A percentile compares a stretch with the other conserved stretches of the same genome.
Conservation (phyloP, 371 early-diverging fungal genomes). For the Zychaea mexicana region DNA sequence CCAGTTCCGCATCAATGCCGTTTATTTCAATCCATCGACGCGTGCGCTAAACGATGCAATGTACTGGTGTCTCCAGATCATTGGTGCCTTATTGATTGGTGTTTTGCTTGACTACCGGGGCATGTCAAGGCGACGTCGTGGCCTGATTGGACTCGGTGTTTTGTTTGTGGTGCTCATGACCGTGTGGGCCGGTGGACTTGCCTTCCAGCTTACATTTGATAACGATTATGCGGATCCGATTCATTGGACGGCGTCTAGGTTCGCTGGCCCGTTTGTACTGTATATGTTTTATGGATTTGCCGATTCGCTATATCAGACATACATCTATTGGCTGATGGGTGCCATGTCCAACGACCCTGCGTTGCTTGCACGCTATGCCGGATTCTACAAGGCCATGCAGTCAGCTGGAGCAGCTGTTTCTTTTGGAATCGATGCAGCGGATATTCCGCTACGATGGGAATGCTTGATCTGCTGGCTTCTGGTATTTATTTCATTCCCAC, state of each 20-base stretch:
- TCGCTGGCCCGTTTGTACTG: slow-evolving; percentile 62
- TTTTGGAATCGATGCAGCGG: slow-evolving; percentile 41
- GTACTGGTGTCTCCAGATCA: slow-evolving; percentile 75
- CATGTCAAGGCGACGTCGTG: slow-evolving; percentile 55
- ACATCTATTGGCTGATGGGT: slow-evolving; percentile 81
- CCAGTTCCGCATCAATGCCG: slow-evolving; percentile 51
- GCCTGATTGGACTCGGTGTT: slow-evolving; percentile 47
- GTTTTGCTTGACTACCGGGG: slow-evolving; percentile 53
- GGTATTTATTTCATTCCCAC: slow-evolving; percentile 37
- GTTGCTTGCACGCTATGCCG: slow-evolving; percentile 72
- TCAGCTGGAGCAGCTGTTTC: slow-evolving; percentile 46
- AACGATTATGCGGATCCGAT: slow-evolving; percentile 23
- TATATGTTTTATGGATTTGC: slow-evolving; percentile 67
- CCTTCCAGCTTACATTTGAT: slow-evolving; percentile 57
- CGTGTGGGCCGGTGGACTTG: slow-evolving; percentile 66
- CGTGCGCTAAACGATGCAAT: slow-evolving; percentile 67
- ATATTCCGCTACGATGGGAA: slow-evolving; percentile 31
- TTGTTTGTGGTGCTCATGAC: slow-evolving; percentile 50
- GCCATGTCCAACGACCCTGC: slow-evolving; percentile 72
- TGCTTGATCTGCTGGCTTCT: slow-evolving; percentile 41
- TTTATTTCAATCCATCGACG: slow-evolving; percentile 62
- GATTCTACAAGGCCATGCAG: slow-evolving; percentile 73
- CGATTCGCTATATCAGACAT: slow-evolving; percentile 74
- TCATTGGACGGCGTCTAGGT: slow-evolving; percentile 27
- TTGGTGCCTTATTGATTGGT: slow-evolving; percentile 59